Base-by-base conservation (phyloP, 495 filamentous ascomycete species). In the Podospora didyma region DNA sequence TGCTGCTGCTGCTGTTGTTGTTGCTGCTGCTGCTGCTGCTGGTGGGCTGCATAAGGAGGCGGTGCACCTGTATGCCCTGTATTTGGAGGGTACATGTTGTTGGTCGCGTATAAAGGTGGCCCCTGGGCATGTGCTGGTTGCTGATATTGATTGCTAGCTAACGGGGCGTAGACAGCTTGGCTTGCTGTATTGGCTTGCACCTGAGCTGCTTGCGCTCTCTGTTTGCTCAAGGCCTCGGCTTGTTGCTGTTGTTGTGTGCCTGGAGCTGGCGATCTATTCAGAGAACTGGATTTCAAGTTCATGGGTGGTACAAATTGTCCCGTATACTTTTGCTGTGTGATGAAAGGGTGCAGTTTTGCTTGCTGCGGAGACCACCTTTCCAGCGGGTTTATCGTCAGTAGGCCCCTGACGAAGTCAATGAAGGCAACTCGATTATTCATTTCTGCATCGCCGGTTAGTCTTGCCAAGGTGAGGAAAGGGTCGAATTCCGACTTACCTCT, bases 361-460 rank as follows among this genome's bases (percentile, higher is more conserved):
- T 99, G 95, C 64, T 96, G 92, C 11, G 95, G 95, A 16, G 95
- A 96, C 95, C 95, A 99, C 57, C 95, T 79, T 68, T 99, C 95
- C 23, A 99, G 80, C 2, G 95, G 95, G 67, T 96, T 97, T 71
- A 97, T 96, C 35, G 89, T 92, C 50, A 99, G 73, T 31, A 99
- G 71, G 10, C 95, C 95, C 60, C 93, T 87, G n/a, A 97, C 94
- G 58, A 99, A 99, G 69, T 99, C 95, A 63, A 97, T 99, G 65
- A 99, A 99, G n/a, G 95, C 90, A 52, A 93, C 82, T 49, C 95
- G 87, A 65, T 97, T 99, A 64, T 92, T 94, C 83, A 99, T 91
- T 83, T 99, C 95, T 99, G 65, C 20, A 41, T 39, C 45, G 20
- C 2, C 2, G 0, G 46, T 67, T 42, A 59, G 57, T n/a, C 26